phyloP scores from a whole-genome alignment of 495 filamentous ascomycete species.

The Staphylotrichum longicolle region DNA sequence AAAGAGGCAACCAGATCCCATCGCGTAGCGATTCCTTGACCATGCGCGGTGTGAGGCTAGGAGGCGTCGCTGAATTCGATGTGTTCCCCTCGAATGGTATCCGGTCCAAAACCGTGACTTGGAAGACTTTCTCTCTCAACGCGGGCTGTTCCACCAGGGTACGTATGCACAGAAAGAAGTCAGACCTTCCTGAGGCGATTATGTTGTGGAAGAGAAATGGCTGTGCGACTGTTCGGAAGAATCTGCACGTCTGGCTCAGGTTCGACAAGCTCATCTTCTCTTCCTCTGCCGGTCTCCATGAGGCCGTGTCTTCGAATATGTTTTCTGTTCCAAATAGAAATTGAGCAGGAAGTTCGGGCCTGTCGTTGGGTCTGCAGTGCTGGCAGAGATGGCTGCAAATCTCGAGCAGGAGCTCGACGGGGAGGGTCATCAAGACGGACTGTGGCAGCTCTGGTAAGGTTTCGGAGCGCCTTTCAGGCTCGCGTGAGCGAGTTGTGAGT shows the following conservation, averaged over 20 bases:
- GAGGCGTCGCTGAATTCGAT: no score
- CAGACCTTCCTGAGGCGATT: neutral
- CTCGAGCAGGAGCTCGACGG: neutral
- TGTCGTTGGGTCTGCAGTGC: neutral
- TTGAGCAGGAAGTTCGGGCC: no score
- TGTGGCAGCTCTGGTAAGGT: no score
- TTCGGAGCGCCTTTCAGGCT: no score
- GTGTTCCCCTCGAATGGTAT: no score
- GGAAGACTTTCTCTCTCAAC: neutral
- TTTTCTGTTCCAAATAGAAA: no score
- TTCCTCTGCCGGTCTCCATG: no score
- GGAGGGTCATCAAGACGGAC: neutral
- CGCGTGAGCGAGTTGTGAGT: no score
- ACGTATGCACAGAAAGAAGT: neutral
- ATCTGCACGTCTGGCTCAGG: neutral
- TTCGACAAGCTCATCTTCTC: neutral
- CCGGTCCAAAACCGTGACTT: neutral
- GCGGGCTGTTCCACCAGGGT: constrained; percentile 1
- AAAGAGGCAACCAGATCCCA: neutral
- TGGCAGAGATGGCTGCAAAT: neutral
- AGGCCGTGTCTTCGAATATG: no score
- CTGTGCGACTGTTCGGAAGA: neutral
- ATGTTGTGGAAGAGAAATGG: neutral
- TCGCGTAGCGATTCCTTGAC: neutral
- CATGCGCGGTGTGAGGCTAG: no score